Evolutionary conservation across 2,329 filamentous ascomycete genomes (phyloP), one percentile per base, ranked within the genome.

Genomic region (Trichocomaceae sp.): DNA sequence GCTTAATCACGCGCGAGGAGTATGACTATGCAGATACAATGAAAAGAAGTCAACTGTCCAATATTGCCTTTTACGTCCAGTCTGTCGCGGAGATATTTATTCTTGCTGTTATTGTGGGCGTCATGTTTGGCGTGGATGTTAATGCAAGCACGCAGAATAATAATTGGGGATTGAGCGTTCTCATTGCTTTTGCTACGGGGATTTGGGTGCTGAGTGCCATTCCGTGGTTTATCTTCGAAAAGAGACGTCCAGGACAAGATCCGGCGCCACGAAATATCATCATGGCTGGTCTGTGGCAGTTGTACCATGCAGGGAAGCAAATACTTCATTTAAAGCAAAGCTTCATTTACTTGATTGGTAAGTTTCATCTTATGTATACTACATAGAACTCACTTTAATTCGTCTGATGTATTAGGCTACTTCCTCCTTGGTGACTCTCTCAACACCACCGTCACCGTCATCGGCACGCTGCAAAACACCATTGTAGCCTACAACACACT

Each of bases 371-470:
- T 15, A 10, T n/a, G n/a, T n/a, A n/a, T 35, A 13, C 31, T 15
- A 4, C 9, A 4, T 10, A 35, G 12, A 35, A 15, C 2, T 35
- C 31, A 35, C 5, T 15, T 13, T 35, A 35, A 35, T 35, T 10
- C 2, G 13, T 8, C 13, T 13, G 31, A 13, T 19, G 19, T 52
- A 9, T 26, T 58, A 68, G 76, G 77, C 2, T 87, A 86, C 63
- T 87, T 87, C 64, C 72, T 87, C 1, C 77, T 87, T 0, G 84
- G 83, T n/a, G 85, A 87, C 67, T 83, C 81, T 1, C 73, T 87
- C 35, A 87, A 87, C 65, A 88, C 85, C 0, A 86, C 84, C 0
- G 82, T 86, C 5, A 87, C 85, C 0, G 83, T 87, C 20, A 82
- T 87, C 31, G 76, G 72, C 0, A 87, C 83, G 0, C 68, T 86